Evolutionary conservation across 116 monocot species (phyloP).

Genomic region (Papilionanthe hybrid): DNA sequence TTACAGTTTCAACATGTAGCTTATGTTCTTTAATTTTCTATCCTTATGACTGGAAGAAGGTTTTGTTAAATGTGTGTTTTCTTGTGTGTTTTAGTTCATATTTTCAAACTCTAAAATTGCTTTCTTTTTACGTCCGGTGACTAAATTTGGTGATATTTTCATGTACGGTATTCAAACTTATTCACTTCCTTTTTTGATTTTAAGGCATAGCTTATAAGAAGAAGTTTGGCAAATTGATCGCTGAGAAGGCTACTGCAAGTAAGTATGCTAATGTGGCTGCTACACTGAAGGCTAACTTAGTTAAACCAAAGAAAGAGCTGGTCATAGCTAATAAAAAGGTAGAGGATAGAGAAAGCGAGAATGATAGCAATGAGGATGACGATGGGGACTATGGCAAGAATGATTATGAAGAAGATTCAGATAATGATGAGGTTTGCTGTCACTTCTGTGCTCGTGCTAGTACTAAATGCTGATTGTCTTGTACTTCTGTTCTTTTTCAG

Average conservation of each 20-base stretch:
- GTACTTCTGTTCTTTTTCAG: neutral
- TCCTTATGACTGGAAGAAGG: neutral
- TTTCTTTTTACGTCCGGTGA: neutral
- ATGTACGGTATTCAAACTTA: neutral
- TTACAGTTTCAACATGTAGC: too few species aligned
- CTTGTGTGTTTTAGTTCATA: neutral
- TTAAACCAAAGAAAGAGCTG: neutral
- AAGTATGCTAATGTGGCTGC: neutral
- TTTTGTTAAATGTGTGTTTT: neutral
- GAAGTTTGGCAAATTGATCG: neutral
- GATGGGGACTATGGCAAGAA: neutral
- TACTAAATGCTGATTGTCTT: neutral
- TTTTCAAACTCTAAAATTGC: neutral
- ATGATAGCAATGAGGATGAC: neutral
- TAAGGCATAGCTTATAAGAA: neutral
- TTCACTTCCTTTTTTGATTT: neutral
- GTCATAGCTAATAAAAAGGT: neutral
- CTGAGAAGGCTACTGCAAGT: neutral
- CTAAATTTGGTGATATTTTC: too few species aligned
- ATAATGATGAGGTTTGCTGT: neutral
- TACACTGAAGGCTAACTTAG: neutral
- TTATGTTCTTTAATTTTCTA: neutral
- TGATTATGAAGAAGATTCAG: neutral
- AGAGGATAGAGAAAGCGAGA: neutral
- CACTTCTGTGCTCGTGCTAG: too few species aligned